Evolutionary conservation across 2,329 filamentous ascomycete genomes (phyloP).

Genomic region (Atkinsonella texensis): DNA sequence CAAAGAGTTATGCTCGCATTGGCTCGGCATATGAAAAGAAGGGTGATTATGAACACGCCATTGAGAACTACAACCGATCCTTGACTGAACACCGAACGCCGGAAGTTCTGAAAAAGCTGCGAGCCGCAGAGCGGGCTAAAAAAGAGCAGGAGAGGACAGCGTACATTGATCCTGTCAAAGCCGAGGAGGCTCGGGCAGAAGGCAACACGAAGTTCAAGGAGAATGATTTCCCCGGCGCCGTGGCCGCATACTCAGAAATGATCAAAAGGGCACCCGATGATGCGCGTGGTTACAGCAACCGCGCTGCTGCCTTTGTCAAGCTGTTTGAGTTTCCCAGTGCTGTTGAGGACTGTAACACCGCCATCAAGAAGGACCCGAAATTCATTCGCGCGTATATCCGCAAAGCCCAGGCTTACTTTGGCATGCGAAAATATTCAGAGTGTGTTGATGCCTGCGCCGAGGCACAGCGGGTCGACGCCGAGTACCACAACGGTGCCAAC

Average conservation of each 20-base stretch:
- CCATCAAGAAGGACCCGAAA: slow-evolving; percentile 79
- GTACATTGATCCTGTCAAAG: slow-evolving; percentile 83
- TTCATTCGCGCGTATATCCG: slow-evolving; percentile 96
- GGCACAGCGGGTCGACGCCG: slow-evolving; percentile 64
- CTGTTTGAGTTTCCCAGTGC: slow-evolving; percentile 91
- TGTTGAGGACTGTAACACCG: slow-evolving; percentile 80
- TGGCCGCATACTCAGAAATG: slow-evolving; percentile 93
- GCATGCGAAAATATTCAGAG: slow-evolving; percentile 97
- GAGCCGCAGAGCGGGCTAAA: slow-evolving; percentile 79
- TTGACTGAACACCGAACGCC: slow-evolving; percentile 95
- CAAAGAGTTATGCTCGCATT: slow-evolving; percentile 95
- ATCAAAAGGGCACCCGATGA: slow-evolving; percentile 89
- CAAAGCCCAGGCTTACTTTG: slow-evolving; percentile 89
- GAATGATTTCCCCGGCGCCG: slow-evolving; percentile 85
- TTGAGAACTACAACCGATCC: slow-evolving; percentile 85
- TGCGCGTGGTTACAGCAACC: slow-evolving; percentile 91
- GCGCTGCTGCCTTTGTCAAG: slow-evolving; percentile 93
- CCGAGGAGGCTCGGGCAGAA: slow-evolving; percentile 87
- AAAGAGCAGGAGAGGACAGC: slow-evolving; percentile 61
- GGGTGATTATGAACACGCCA: slow-evolving; percentile 65
- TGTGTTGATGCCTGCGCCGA: slow-evolving; percentile 82
- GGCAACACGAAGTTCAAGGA: slow-evolving; percentile 98
- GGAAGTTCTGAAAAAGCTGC: slow-evolving; percentile 85
- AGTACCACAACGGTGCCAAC: slow-evolving; percentile 59
- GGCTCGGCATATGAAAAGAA: slow-evolving; percentile 88